Evolutionary conservation across 345 rosid species (phyloP), one percentile per base, ranked within the genome.

Genomic region (Pistacia atlantica): DNA sequence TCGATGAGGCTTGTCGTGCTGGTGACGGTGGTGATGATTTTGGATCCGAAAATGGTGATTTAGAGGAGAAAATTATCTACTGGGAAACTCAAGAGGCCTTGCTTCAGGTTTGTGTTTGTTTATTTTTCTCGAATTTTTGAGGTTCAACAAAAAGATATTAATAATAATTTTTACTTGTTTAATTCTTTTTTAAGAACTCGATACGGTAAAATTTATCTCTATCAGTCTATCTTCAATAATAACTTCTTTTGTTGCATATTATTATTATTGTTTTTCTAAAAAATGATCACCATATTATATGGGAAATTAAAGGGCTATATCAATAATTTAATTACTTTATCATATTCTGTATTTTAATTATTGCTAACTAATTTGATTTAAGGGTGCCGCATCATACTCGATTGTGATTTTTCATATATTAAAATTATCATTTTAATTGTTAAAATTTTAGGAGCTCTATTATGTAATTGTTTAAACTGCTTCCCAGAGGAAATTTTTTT

Each of bases 81-180:
- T 87, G 90, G 90, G 87, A 87, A 71, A 80, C 88, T 6, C 87
- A 85, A 17, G 75, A 81, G 62, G 84, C 88, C 10, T 75, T 85
- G 83, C 86, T 87, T 76, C 88, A 85, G 88, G 90, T 87, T 77
- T 35, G 8, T 56, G 4, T 54, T 59, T 31, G 18, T 71, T 80
- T 8, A 31, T 54, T 38, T 31, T 17, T 2, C 8, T 7, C 9
- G 1, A 5, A 5, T 42, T 42, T 42, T 42, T 42, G 42, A 42
- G 46, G 46, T 42, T 42, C 8, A 42, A 42, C 46, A 8, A 42
- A 42, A 8, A 42, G 8, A 42, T 38, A 38, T 2, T 38, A 38
- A 38, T 38, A 38, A 38, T 38, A 38, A 38, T 37, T 52, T 22
- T 37, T 14, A 8, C 4, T 51, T 54, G 6, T 6, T 54, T 54